Percentiles rank a stretch among this genome's conserved stretches.
phyloP scores from a whole-genome alignment of 1,139 yeast genomes.

The Meyerozyma athensensis region DNA sequence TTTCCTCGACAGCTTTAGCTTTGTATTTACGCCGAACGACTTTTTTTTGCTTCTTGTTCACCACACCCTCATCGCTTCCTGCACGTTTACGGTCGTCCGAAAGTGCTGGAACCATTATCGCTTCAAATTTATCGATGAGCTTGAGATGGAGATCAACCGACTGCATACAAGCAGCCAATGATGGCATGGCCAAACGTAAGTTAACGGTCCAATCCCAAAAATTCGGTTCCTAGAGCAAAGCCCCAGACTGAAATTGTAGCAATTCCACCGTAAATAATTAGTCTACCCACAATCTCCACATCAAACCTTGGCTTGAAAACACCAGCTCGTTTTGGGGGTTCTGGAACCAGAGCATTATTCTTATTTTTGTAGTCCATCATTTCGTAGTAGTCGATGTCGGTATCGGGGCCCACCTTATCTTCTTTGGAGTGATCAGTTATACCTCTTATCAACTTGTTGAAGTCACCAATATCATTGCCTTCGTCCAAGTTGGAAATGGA shows the following conservation, averaged over 20 bases:
- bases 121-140: slow-evolving; percentile 1
- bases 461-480: slow-evolving; percentile 32
- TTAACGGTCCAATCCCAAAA: slow-evolving; percentile 9
- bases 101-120: slow-evolving; percentile 1
- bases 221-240: slow-evolving; percentile 24
- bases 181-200: neutral
- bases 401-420: slow-evolving; percentile 36
- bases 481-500: slow-evolving; percentile 33
- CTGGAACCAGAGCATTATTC: slow-evolving; percentile 6
- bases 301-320: slow-evolving; percentile 58
- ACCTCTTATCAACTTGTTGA: slow-evolving; percentile 28
- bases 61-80: neutral
- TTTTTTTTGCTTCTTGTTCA: slow-evolving; percentile 24
- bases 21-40: slow-evolving; percentile 41
- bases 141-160: neutral
- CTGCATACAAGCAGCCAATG: slow-evolving; percentile 1
- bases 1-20: slow-evolving; percentile 62
- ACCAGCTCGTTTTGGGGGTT: slow-evolving; percentile 22
- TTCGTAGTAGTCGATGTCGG: slow-evolving; percentile 41
- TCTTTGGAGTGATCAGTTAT: slow-evolving; percentile 22
- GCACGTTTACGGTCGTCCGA: neutral
- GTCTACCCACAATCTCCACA: slow-evolving; percentile 67
- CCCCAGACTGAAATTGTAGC: slow-evolving; percentile 46
- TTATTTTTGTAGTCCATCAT: slow-evolving; percentile 29
- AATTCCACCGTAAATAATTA: slow-evolving; percentile 73